Percentiles rank a stretch among this genome's conserved stretches.
phyloP scores from a whole-genome alignment of 176 grass and related monocot genomes.

The Cocos nucifera region DNA sequence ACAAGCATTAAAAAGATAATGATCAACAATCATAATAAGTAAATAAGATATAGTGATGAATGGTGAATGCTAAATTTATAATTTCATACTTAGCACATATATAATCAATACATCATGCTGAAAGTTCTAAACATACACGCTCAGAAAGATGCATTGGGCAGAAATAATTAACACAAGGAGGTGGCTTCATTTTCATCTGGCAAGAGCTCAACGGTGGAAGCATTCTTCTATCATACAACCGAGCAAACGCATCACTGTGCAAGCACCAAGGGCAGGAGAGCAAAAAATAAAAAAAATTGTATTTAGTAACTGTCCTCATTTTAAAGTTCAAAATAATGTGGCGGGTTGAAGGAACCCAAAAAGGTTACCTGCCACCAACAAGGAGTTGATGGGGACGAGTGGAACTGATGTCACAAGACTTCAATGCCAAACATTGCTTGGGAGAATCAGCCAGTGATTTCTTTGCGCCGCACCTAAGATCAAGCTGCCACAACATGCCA shows the following conservation, averaged over 20 bases:
- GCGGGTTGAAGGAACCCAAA: not conserved
- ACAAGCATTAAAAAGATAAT: too few species aligned
- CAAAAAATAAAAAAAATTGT: not conserved
- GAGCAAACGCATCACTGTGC: slow-evolving; percentile 76
- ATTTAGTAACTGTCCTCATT: too few species aligned
- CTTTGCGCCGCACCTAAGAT: slow-evolving; percentile 81
- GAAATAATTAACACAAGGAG: slow-evolving; percentile 79
- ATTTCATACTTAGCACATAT: too few species aligned
- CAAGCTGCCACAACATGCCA: slow-evolving; percentile 48
- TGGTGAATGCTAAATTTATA: too few species aligned
- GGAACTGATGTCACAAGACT: slow-evolving; percentile 95
- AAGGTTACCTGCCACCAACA: slow-evolving; percentile 80
- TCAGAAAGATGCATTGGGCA: slow-evolving; percentile 88
- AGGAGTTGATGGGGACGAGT: slow-evolving; percentile 83
- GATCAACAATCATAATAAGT: too few species aligned
- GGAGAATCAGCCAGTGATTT: slow-evolving; percentile 70
- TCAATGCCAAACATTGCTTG: slow-evolving; percentile 51
- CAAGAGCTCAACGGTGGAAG: slow-evolving; percentile 74
- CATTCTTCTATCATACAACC: slow-evolving; percentile 95
- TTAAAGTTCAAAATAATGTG: too few species aligned
- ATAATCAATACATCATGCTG: too few species aligned
- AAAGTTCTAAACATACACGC: slow-evolving; percentile 34
- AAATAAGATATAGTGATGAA: too few species aligned
- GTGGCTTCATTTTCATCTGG: slow-evolving; percentile 47
- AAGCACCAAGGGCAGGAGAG: slow-evolving; percentile 1